Evolutionary conservation across 2,329 filamentous ascomycete species (phyloP), one percentile per base, ranked within the genome.

Genomic region (Arachnopeziza araneosa): DNA sequence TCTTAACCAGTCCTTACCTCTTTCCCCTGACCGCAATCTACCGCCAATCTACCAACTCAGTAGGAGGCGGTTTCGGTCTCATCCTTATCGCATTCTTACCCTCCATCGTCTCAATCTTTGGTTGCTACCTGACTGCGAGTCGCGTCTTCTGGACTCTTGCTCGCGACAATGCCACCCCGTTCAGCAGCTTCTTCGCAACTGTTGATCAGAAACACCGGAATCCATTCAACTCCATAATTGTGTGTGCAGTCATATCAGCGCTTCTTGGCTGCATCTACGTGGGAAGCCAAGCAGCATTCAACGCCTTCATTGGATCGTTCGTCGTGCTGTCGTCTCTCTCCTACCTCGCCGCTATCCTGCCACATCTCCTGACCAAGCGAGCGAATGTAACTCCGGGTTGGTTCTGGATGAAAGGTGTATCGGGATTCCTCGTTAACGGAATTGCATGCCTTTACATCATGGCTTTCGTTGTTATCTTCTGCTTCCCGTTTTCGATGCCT

Each of bases 1-100:
- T 84, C 55, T 77, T 82, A 56, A 69, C 75, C 19, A 74, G 77
- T 24, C 73, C 75, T 61, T 79, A 79, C 22, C 73, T 79, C 3
- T 87, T 84, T 67, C 86, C 87, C 0, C 81, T 89, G n/a, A 83
- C 84, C 6, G 83, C 85, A 57, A 84, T 90, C 61, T 90, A 89
- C 71, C 78, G 71, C 50, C 83, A 85, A 70, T 80, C 80, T 0
- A 83, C 81, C 0, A 79, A 80, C 0, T 80, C 77, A 2, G 74
- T 73, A 0, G 75, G 75, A 1, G 82, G 81, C 1, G 78, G 81
- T 0, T 75, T 79, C 0, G 80, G 79, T 0, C 71, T 85, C 8
- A 74, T 83, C 1, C 70, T 80, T n/a, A 75, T 88, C 2, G 75
- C 81, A 24, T 77, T 82, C 66, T 68, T 85, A 1, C 78, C 80